A percentile compares a stretch with the other conserved stretches of the same genome.
phyloP scores from a whole-genome alignment of 2,329 filamentous ascomycete species.

The Scolecobasidium constrictum region DNA sequence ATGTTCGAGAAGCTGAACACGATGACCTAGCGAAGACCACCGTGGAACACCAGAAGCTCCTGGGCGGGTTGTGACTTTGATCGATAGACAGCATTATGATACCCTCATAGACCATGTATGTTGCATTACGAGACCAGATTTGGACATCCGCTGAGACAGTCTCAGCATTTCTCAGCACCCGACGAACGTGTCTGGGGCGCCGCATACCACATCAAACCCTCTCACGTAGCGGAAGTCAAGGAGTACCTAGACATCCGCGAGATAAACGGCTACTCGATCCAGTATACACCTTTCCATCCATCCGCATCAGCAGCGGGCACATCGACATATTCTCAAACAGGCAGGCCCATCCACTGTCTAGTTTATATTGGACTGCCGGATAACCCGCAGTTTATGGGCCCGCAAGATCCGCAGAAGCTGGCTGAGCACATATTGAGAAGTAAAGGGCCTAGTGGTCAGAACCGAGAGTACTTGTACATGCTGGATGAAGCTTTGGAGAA shows the following conservation, averaged over 20 bases:
- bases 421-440: conserved; percentile 72
- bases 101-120: conserved; percentile 55
- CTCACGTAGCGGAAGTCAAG: conserved; percentile 68
- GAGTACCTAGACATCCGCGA: conserved; percentile 91
- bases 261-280: conserved; percentile 94
- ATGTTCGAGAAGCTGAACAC: no score
- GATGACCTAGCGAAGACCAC: conserved; percentile 66
- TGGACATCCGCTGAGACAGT: background rate
- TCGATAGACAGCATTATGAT: conserved; percentile 75
- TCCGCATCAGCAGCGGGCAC: conserved; percentile 24
- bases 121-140: background rate
- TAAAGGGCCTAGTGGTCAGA: conserved; percentile 74
- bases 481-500: conserved; percentile 65
- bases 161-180: conserved; percentile 43
- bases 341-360: conserved; percentile 41
- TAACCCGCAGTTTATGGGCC: conserved; percentile 84
- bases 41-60: conserved; percentile 80
- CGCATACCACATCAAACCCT: conserved; percentile 71
- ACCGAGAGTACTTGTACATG: conserved; percentile 77
- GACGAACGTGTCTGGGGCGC: conserved; percentile 70
- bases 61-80: conserved; percentile 86
- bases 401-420: conserved; percentile 65
- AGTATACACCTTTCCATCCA: conserved; percentile 76
- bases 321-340: conserved; percentile 22
- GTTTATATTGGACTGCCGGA: conserved; percentile 92